Conservation (phyloP, 176 grass and related monocot genomes). For the Eremochloa ophiuroides region DNA sequence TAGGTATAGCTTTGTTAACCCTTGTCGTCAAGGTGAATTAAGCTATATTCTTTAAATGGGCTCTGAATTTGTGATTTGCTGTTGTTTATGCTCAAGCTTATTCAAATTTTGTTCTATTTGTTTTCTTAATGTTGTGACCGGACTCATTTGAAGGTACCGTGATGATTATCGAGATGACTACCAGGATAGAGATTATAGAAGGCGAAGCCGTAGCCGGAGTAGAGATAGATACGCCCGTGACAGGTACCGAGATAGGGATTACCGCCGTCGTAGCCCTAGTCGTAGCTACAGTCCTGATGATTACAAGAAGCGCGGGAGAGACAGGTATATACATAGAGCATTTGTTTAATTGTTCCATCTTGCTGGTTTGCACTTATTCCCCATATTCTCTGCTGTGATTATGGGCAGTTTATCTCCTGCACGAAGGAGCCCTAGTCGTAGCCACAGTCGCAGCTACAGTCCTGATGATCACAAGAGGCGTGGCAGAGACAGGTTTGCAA, state of each 20-base stretch:
- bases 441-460: constrained; percentile 56
- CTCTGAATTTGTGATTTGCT: background rate
- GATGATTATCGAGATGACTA: constrained; percentile 66
- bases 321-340: constrained; percentile 39
- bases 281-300: constrained; percentile 63
- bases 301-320: constrained; percentile 56
- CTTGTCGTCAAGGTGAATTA: background rate
- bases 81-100: background rate
- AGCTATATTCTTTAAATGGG: background rate
- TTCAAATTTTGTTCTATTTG: background rate
- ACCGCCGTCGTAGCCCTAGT: constrained; percentile 48
- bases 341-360: background rate
- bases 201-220: constrained; percentile 30
- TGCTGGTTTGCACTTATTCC: background rate
- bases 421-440: constrained; percentile 56
- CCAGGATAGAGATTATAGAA: constrained; percentile 50
- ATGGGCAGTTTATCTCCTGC: constrained; percentile 25
- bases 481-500: constrained; percentile 49
- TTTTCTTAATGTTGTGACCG: constrained; percentile 3
- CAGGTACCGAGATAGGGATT: constrained; percentile 55
- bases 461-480: constrained; percentile 49
- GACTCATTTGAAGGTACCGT: constrained; percentile 28
- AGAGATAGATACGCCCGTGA: constrained; percentile 43
- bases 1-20: background rate
- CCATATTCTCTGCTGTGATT: background rate